Evolutionary conservation across 768 basidiomycete genomes (phyloP).

Genomic region (Pleurotus platypus): DNA sequence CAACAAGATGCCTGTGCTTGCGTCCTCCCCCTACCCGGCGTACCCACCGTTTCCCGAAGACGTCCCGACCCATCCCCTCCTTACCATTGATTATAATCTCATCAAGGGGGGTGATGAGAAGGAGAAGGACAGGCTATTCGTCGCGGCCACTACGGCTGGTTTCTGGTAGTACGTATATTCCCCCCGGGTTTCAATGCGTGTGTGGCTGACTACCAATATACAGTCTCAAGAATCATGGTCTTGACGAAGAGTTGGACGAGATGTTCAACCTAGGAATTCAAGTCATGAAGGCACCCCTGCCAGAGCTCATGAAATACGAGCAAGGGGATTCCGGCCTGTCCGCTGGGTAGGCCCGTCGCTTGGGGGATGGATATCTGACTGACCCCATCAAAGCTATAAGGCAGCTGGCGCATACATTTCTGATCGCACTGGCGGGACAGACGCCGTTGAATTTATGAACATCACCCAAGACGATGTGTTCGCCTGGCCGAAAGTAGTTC

Average conservation of each 20-base stretch:
- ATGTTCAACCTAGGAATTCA: constrained; percentile 58
- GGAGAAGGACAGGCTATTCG: constrained; percentile 32
- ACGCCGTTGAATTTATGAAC: constrained; percentile 63
- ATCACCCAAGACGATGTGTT: constrained; percentile 67
- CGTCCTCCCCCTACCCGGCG: constrained; percentile 3
- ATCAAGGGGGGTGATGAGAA: constrained; percentile 22
- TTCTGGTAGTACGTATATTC: constrained; percentile 37
- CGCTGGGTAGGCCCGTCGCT: not conserved
- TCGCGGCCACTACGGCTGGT: constrained; percentile 32
- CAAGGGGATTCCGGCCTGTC: constrained; percentile 36
- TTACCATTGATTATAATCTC: constrained; percentile 33
- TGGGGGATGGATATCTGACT: not conserved
- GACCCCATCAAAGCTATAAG: constrained; percentile 43
- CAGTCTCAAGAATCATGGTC: constrained; percentile 56
- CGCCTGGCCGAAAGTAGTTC: constrained; percentile 48
- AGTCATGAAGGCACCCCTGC: constrained; percentile 47
- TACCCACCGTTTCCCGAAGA: constrained; percentile 32
- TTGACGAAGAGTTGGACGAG: constrained; percentile 37
- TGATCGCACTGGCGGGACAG: constrained; percentile 54
- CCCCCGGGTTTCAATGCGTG: not conserved
- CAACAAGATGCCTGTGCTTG: constrained; percentile 17
- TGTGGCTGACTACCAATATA: not conserved
- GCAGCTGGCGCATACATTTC: constrained; percentile 58
- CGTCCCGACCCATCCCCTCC: constrained; percentile 31
- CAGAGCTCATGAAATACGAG: constrained; percentile 57